phyloP scores from a whole-genome alignment of 768 basidiomycete genomes.

The Leccinum ochraceum region DNA sequence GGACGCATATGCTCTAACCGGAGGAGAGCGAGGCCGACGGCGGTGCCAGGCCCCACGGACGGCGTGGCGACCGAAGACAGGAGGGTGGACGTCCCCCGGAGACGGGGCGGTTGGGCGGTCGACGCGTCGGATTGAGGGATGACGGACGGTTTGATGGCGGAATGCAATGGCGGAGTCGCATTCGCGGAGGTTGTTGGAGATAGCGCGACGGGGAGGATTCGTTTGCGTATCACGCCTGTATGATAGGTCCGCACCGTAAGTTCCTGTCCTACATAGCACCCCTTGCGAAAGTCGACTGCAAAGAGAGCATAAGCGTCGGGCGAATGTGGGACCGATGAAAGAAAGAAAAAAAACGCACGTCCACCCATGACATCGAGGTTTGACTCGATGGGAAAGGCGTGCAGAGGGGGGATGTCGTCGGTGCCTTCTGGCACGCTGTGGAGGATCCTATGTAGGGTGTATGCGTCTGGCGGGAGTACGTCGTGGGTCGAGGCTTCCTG shows the following conservation, averaged over 20 bases:
- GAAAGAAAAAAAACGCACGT: slow-evolving; percentile 52
- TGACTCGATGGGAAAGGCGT: slow-evolving; percentile 91
- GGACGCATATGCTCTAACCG: slow-evolving; percentile 65
- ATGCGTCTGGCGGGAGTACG: slow-evolving; percentile 51
- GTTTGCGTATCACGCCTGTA: slow-evolving; percentile 87
- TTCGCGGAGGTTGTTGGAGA: slow-evolving; percentile 36
- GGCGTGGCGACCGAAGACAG: slow-evolving; percentile 51
- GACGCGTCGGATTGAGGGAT: slow-evolving; percentile 31
- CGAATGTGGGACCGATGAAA: background rate
- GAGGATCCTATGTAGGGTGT: slow-evolving; percentile 74
- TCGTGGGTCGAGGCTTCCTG: slow-evolving; percentile 60
- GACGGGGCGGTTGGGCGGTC: slow-evolving; percentile 45
- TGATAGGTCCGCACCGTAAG: slow-evolving; percentile 96
- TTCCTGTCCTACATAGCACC: slow-evolving; percentile 98
- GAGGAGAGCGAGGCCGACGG: slow-evolving; percentile 76
- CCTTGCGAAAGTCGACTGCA: slow-evolving; percentile 93
- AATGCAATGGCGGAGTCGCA: slow-evolving; percentile 22
- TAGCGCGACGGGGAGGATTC: slow-evolving; percentile 75
- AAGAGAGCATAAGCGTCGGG: slow-evolving; percentile 9
- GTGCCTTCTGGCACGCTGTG: slow-evolving; percentile 89
- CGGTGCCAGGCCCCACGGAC: slow-evolving; percentile 24
- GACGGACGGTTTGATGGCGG: slow-evolving; percentile 27
- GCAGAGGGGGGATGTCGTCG: slow-evolving; percentile 70
- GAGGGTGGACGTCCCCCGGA: slow-evolving; percentile 75
- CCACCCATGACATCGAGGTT: slow-evolving; percentile 95